Conservation (phyloP, 2,329 filamentous ascomycete species). For the Venturia nashicola region DNA sequence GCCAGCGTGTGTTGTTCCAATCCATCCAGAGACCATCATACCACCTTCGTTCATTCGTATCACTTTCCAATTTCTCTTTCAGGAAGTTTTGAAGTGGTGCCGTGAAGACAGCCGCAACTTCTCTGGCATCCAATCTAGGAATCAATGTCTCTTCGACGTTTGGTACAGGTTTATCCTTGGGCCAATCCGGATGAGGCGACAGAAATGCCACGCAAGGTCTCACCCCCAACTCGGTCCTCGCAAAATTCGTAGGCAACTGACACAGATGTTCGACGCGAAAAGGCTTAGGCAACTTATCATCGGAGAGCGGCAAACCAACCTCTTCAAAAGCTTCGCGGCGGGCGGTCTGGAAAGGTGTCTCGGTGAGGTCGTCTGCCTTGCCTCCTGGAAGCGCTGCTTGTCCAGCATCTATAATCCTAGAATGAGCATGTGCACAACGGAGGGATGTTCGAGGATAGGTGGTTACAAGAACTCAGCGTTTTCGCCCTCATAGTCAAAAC, state of each 20-base stretch:
- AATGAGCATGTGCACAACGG: neutral
- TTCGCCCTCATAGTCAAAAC: slow-evolving; percentile 50
- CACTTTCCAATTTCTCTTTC: slow-evolving; percentile 37
- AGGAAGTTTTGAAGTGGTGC: slow-evolving; percentile 81
- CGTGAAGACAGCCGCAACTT: slow-evolving; percentile 89
- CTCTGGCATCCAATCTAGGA: slow-evolving; percentile 71
- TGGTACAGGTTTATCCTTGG: slow-evolving; percentile 6
- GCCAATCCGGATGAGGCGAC: slow-evolving; percentile 17
- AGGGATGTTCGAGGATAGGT: neutral
- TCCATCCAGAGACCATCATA: slow-evolving; percentile 74
- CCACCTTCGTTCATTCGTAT: slow-evolving; percentile 43
- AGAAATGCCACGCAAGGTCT: slow-evolving; percentile 49
- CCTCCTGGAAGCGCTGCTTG: slow-evolving; percentile 79
- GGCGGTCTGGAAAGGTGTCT: slow-evolving; percentile 63
- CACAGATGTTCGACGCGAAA: slow-evolving; percentile 84
- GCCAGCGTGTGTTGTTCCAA: slow-evolving; percentile 70
- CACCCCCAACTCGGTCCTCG: slow-evolving; percentile 37
- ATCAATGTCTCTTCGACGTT: slow-evolving; percentile 58
- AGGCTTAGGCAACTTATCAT: slow-evolving; percentile 55
- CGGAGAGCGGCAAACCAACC: slow-evolving; percentile 70
- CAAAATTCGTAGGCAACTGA: slow-evolving; percentile 52
- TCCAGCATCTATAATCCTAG: slow-evolving; percentile 45
- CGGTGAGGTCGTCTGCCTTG: slow-evolving; percentile 41
- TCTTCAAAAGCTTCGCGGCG: slow-evolving; percentile 86
- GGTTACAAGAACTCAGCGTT: slow-evolving; percentile 43